Conservation (phyloP, 2,329 filamentous ascomycete genomes). For the Aspergillus sp. region DNA sequence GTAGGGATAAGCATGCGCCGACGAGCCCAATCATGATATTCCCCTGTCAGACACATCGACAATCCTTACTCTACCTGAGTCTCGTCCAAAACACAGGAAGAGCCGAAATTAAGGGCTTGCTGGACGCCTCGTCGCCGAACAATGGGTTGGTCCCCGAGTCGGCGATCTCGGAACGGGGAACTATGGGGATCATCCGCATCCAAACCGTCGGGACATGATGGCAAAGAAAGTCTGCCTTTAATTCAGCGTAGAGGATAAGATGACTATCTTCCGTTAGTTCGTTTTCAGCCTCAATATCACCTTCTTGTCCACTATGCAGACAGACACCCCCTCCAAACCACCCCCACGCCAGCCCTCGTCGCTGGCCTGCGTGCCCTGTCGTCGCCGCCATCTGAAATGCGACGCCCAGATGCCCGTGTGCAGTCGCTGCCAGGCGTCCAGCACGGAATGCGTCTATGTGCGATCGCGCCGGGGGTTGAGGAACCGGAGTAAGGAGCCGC, state of each 20-base stretch:
- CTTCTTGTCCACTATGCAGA: slow-evolving; percentile 4
- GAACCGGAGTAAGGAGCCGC: slow-evolving; percentile 1
- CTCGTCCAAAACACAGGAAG: too few species aligned
- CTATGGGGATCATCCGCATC: slow-evolving; percentile 6
- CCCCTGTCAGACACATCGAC: neutral
- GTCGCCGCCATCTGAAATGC: slow-evolving; percentile 44
- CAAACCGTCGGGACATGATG: too few species aligned
- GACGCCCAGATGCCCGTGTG: slow-evolving; percentile 45
- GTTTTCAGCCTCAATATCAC: neutral
- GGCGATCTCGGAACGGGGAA: slow-evolving; percentile 17
- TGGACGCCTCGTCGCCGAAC: neutral
- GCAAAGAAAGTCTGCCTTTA: too few species aligned
- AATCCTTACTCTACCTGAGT: too few species aligned
- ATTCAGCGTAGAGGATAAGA: neutral
- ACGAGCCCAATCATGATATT: too few species aligned
- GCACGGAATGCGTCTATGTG: slow-evolving; percentile 47
- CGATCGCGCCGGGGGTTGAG: slow-evolving; percentile 45
- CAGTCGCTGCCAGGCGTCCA: slow-evolving; percentile 40
- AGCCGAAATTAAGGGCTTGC: neutral
- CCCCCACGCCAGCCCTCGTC: slow-evolving; percentile 13
- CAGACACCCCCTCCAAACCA: slow-evolving; percentile 3
- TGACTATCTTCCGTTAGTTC: neutral
- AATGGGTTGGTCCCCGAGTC: slow-evolving; percentile 18
- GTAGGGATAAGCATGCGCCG: too few species aligned
- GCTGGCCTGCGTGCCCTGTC: slow-evolving; percentile 26